These are phyloP conservation scores for Fusarium tupiense DNA, from an alignment of 2,329 filamentous ascomycete genomes.

Conservation along the genomic window DNA sequence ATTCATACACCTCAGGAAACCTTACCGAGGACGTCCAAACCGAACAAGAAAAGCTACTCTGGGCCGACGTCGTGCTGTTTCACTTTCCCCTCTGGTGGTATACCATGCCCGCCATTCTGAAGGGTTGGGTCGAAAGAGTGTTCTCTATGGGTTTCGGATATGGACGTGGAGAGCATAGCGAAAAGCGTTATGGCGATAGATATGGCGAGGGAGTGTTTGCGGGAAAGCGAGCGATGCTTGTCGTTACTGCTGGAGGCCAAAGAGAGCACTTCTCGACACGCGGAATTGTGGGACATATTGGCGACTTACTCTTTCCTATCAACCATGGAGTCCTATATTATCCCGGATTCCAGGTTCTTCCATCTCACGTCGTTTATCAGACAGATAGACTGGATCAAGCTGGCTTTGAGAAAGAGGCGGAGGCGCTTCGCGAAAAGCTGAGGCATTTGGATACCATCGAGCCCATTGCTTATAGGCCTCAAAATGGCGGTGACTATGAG, in stretches of 20 bases:
- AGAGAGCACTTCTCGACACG: slow-evolving; percentile 15
- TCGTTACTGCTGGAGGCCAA: background rate
- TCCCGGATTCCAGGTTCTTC: slow-evolving; percentile 12
- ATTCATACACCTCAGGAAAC: background rate
- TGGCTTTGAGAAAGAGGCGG: background rate
- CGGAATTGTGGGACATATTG: slow-evolving; percentile 13
- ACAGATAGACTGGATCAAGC: background rate
- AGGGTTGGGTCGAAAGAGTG: slow-evolving; percentile 24
- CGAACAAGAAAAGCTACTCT: slow-evolving; percentile 26
- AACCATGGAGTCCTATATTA: slow-evolving; percentile 25
- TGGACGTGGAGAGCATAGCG: slow-evolving; percentile 10
- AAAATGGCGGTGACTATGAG: slow-evolving; percentile 26
- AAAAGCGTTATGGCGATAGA: slow-evolving; percentile 14
- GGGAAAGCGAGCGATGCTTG: slow-evolving; percentile 14
- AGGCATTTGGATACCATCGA: background rate
- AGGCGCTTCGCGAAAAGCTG: slow-evolving; percentile 6
- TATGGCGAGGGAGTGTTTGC: slow-evolving; percentile 18
- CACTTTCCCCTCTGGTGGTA: slow-evolving; percentile 31
- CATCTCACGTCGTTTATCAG: slow-evolving; percentile 10
- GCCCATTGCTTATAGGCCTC: slow-evolving; percentile 2
- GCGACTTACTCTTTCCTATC: slow-evolving; percentile 18
- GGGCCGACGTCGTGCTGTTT: slow-evolving; percentile 20
- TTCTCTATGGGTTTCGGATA: slow-evolving; percentile 16
- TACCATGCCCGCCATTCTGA: slow-evolving; percentile 20
- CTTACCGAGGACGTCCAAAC: slow-evolving; percentile 21